Conservation (phyloP, 306 rosid genomes). For the Gleditsia sinensis region DNA sequence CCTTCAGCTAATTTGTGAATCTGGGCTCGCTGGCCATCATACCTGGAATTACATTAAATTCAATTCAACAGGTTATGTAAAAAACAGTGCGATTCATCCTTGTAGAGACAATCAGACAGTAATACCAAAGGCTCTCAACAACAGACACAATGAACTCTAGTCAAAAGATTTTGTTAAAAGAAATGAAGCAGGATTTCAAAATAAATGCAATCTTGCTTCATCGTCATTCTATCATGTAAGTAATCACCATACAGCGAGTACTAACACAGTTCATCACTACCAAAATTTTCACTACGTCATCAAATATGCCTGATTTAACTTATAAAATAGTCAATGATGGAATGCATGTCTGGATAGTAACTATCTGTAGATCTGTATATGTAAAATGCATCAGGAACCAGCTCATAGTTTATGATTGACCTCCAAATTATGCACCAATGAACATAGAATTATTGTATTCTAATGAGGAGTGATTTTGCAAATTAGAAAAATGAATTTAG, state of each 20-base stretch:
- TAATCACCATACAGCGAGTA: neutral
- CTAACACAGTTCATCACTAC: neutral
- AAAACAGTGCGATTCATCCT: slow-evolving; percentile 23
- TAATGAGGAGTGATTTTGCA: neutral
- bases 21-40: slow-evolving; percentile 98
- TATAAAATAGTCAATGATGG: neutral
- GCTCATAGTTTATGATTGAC: neutral
- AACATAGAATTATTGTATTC: neutral
- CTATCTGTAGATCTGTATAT: neutral
- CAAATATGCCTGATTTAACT: neutral
- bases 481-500: neutral
- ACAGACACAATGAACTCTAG: neutral
- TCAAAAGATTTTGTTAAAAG: neutral
- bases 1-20: slow-evolving; percentile 85
- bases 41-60: slow-evolving; percentile 52
- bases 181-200: slow-evolving; percentile 1
- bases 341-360: neutral
- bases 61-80: slow-evolving; percentile 15
- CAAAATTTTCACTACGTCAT: neutral
- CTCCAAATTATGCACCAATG: neutral
- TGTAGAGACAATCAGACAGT: neutral
- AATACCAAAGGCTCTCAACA: slow-evolving; percentile 24
- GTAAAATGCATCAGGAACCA: slow-evolving; percentile 13
- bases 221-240: neutral
- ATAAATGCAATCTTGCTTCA: neutral